Evolutionary conservation across 2,329 filamentous ascomycete genomes (phyloP).

Genomic region (Scopulariopsis brevicaulis): DNA sequence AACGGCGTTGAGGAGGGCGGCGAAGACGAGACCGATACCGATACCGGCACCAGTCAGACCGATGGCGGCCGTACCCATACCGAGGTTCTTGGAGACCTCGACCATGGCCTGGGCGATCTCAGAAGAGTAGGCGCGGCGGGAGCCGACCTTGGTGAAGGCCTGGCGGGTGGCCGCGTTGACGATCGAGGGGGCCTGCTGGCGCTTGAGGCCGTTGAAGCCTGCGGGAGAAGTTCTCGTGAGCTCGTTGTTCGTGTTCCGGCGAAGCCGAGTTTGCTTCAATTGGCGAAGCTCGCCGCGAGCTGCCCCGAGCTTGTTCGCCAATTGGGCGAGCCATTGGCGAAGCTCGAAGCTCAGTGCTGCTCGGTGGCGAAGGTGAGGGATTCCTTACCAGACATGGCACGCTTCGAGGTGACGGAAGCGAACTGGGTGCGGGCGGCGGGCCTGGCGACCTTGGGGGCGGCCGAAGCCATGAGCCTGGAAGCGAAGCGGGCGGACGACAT

Average conservation of each 20-base stretch:
- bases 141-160: constrained; percentile 43
- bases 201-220: constrained; percentile 57
- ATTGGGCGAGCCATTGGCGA: constrained; percentile 6
- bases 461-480: constrained; percentile 66
- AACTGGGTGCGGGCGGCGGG: constrained; percentile 57
- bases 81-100: constrained; percentile 83
- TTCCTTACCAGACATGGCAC: constrained; percentile 60
- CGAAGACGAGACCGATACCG: constrained; percentile 92
- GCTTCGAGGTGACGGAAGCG: constrained; percentile 53
- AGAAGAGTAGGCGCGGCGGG: constrained; percentile 71
- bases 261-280: background rate
- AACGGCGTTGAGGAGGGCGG: constrained; percentile 77
- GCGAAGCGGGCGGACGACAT: constrained; percentile 66
- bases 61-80: constrained; percentile 82
- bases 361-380: background rate
- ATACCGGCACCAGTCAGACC: constrained; percentile 89
- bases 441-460: constrained; percentile 68
- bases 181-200: constrained; percentile 57
- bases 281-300: background rate
- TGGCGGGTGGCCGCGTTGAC: constrained; percentile 50
- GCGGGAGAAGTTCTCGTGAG: constrained; percentile 11
- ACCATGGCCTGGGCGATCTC: constrained; percentile 83
- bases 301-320: constrained; percentile 3
- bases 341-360: constrained; percentile 10
- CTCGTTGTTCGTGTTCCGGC: background rate